Evolutionary conservation across 139 green algal genomes (phyloP).

Genomic region (Zygnema circumcarinatum): DNA sequence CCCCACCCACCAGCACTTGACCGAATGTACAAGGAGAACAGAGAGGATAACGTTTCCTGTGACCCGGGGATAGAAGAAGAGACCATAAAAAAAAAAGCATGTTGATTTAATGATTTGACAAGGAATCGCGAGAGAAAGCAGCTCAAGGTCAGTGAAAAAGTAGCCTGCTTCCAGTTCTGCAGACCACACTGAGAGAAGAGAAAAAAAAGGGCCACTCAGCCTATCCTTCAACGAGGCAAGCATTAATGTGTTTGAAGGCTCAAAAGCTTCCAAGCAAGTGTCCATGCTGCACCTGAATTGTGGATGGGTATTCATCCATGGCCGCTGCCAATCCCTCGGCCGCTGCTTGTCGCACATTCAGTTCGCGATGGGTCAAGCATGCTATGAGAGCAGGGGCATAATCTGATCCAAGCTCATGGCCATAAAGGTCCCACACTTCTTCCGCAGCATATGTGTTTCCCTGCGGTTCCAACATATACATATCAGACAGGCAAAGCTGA

Average conservation of each 20-base stretch:
- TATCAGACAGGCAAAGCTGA: no score
- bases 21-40: conserved; percentile 56
- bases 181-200: no score
- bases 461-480: background rate
- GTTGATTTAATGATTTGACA: background rate
- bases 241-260: no score
- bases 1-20: background rate
- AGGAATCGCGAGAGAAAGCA: background rate
- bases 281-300: conserved; percentile 12
- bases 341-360: conserved; percentile 47
- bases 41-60: conserved; percentile 35
- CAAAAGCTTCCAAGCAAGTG: background rate
- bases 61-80: background rate
- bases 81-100: background rate
- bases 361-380: conserved; percentile 15
- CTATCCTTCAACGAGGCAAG: no score
- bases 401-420: conserved; percentile 42
- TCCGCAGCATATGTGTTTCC: conserved; percentile 45
- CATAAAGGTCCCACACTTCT: conserved; percentile 56
- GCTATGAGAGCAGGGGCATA: conserved; percentile 41
- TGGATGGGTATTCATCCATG: conserved; percentile 56
- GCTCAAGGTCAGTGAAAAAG: no score
- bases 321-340: conserved; percentile 50
- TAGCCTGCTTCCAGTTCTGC: no score
- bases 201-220: no score